Percentiles rank a stretch among this genome's conserved stretches.
These are phyloP conservation scores for Bipolaris bicolor DNA, from an alignment of 2,329 filamentous ascomycete species.

Conservation along the genomic window DNA sequence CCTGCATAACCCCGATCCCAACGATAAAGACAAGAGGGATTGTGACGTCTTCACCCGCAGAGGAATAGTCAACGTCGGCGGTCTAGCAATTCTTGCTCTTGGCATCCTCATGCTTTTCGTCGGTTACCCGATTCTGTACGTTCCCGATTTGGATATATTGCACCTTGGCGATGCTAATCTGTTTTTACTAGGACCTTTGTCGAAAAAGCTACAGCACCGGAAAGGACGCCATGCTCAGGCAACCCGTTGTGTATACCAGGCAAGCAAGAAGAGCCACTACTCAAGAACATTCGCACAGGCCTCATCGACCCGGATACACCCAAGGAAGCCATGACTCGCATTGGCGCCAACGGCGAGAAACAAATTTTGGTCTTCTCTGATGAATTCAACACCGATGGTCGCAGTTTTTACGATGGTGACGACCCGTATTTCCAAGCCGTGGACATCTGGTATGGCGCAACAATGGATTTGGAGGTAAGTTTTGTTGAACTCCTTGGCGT, in stretches of 20 bases:
- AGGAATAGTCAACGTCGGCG: slow-evolving; percentile 69
- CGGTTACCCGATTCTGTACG: slow-evolving; percentile 72
- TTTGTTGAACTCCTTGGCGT: background rate
- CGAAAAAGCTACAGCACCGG: slow-evolving; percentile 50
- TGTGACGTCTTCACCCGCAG: slow-evolving; percentile 70
- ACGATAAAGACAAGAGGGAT: slow-evolving; percentile 65
- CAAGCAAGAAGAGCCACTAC: slow-evolving; percentile 55
- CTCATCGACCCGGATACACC: slow-evolving; percentile 74
- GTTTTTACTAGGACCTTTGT: slow-evolving; percentile 61
- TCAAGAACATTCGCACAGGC: slow-evolving; percentile 65
- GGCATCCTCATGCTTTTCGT: slow-evolving; percentile 71
- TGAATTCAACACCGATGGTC: slow-evolving; percentile 70
- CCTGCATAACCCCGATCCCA: slow-evolving; percentile 72
- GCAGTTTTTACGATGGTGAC: slow-evolving; percentile 74
- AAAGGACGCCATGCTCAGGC: slow-evolving; percentile 47
- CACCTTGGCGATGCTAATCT: slow-evolving; percentile 19
- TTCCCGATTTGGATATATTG: slow-evolving; percentile 15
- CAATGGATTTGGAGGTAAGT: slow-evolving; percentile 68
- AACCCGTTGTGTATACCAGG: slow-evolving; percentile 59
- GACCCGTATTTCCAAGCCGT: slow-evolving; percentile 72
- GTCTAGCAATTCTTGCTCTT: slow-evolving; percentile 63
- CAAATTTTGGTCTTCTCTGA: slow-evolving; percentile 73
- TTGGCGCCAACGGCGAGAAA: slow-evolving; percentile 63
- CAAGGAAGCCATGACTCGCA: slow-evolving; percentile 61
- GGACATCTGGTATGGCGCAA: slow-evolving; percentile 75